A percentile compares a stretch with the other conserved stretches of the same genome.
Evolutionary conservation across 2,329 filamentous ascomycete species (phyloP).

Genomic region (Epichloe sibirici): DNA sequence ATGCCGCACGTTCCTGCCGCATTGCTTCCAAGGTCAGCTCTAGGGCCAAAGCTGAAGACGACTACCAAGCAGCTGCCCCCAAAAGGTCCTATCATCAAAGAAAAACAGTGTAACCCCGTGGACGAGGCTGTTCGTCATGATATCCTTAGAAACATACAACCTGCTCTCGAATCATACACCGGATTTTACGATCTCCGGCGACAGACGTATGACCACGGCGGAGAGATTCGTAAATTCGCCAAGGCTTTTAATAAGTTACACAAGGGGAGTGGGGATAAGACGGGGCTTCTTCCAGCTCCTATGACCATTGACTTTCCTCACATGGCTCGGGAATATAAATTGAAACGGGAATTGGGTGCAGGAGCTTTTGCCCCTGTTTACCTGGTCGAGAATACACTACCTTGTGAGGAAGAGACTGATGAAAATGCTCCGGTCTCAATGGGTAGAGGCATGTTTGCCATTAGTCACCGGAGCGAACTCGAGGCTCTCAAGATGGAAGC

Average conservation of each 20-base stretch:
- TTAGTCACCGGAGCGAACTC: conserved; percentile 43
- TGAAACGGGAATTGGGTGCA: conserved; percentile 78
- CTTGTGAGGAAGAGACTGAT: conserved; percentile 31
- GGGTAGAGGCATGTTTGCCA: conserved; percentile 50
- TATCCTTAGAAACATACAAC: conserved; percentile 63
- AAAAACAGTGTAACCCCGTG: conserved; percentile 78
- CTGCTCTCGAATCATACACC: conserved; percentile 59
- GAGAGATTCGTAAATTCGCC: conserved; percentile 71
- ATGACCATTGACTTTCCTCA: conserved; percentile 58
- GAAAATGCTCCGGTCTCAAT: conserved; percentile 37
- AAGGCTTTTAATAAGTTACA: conserved; percentile 50
- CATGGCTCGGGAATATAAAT: conserved; percentile 54
- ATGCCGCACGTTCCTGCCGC: conserved; percentile 39
- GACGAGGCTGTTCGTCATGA: conserved; percentile 61
- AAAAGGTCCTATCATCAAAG: conserved; percentile 66
- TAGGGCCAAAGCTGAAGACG: conserved; percentile 20
- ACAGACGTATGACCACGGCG: conserved; percentile 50
- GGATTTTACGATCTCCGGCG: conserved; percentile 68
- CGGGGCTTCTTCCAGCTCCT: conserved; percentile 42
- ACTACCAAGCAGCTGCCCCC: conserved; percentile 29
- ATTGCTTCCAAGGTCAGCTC: conserved; percentile 28
- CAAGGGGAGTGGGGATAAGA: conserved; percentile 48
- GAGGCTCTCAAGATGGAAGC: conserved; percentile 94
- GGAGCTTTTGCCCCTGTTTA: conserved; percentile 95
- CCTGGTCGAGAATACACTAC: conserved; percentile 62